Evolutionary conservation across 352 stramenopile genomes (phyloP).

Genomic region (Blastocystis sp.): DNA sequence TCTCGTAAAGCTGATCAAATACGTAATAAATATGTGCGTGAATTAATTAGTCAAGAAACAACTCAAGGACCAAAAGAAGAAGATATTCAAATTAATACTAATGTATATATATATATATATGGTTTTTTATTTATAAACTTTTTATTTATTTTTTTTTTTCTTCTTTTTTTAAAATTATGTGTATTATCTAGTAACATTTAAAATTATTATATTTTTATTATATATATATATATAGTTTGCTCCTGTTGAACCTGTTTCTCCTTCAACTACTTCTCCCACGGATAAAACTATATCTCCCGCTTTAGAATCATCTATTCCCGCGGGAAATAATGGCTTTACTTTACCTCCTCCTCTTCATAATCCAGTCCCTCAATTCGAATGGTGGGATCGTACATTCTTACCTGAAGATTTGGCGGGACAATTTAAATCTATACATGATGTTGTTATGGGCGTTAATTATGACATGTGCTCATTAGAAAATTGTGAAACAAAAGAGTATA

Average conservation of each 20-base stretch:
- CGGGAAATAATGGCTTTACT: neutral
- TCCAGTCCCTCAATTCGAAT: constrained; percentile 13
- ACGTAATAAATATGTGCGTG: constrained; percentile 1
- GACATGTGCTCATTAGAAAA: neutral
- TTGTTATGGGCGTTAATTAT: constrained; percentile 1
- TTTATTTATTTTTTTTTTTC: too few species aligned
- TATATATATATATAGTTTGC: too few species aligned
- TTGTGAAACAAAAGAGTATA: constrained; percentile 27
- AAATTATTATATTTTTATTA: too few species aligned
- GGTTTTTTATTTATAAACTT: too few species aligned
- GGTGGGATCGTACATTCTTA: constrained; percentile 15
- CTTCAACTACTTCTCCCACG: neutral
- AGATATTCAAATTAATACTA: too few species aligned
- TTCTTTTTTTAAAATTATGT: too few species aligned
- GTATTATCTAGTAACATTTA: too few species aligned
- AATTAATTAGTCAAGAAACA: neutral
- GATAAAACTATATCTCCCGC: neutral
- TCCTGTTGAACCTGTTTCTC: neutral
- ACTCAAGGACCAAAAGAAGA: too few species aligned
- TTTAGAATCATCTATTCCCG: neutral
- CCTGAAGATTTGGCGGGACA: neutral
- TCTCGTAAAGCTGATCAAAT: constrained; percentile 7
- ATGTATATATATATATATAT: too few species aligned
- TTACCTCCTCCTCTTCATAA: constrained; percentile 14
- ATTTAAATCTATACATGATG: neutral